Base-by-base conservation (phyloP, 192 early-diverging fungal genomes). In the Mycoemilia scoparia region DNA sequence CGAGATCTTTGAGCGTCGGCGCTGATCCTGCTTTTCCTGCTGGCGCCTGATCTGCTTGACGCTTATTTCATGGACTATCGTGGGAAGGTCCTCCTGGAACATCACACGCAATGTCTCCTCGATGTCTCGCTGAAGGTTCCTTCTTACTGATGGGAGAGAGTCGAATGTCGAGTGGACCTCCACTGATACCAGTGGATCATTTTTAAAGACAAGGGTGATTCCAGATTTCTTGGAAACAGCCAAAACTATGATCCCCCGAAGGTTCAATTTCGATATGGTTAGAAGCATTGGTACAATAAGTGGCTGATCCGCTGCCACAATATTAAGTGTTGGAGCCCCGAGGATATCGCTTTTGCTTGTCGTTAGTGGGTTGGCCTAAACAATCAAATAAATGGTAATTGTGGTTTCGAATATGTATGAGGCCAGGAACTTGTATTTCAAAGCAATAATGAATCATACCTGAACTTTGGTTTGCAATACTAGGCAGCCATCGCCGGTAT, bases 151-250 rank as follows among this genome's bases (percentile, higher is more conserved):
- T 12, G 84, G 74, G 21, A 96, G 74, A 44, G 77, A 74, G 43
- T 99, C 95, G 51, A 99, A 99, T 1, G 95, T 93, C n/a, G 87
- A 92, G 38, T 79, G 82, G 24, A 99, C 87, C 34, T 82, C 70
- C 7, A 99, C 79, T 0, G 74, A 78, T 28, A 96, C 90, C 16
- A 99, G 50, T 7, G 95, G 92, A 43, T 96, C 92, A 46, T 87
- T 96, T 46, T 95, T 90, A 46, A 99, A 96, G 11, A 86, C 88
- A 29, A 99, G 66, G 0, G 92, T 96, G 16, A 96, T 77, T 16
- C 95, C 95, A 47, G 82, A 84, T 31, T 77, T 65, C 53, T 92
- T 84, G 42, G 87, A 87, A 1, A 99, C 84, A 0, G 87, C 92
- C 14, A 99, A 63, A 3, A 88, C 87, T 16, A 91, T 71, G 33